These are phyloP conservation scores for Eragrostis curvula DNA, from an alignment of 176 grass and related monocot species.

Conservation along the genomic window DNA sequence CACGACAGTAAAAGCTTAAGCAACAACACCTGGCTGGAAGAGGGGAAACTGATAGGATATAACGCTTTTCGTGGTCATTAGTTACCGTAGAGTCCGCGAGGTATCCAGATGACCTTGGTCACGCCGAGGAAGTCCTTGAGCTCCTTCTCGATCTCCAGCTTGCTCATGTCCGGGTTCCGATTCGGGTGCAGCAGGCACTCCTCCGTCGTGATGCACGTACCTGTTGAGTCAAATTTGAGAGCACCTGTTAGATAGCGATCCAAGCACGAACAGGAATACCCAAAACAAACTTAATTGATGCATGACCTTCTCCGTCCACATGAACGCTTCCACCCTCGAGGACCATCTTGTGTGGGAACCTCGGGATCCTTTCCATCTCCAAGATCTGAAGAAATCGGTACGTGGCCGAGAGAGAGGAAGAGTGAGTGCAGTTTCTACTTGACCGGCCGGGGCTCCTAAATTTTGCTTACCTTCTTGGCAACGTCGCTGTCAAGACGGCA, in stretches of 20 bases:
- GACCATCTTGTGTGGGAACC: constrained; percentile 76
- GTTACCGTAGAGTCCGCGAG: constrained; percentile 85
- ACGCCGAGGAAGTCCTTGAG: constrained; percentile 84
- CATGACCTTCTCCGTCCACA: constrained; percentile 86
- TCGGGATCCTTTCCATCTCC: constrained; percentile 65
- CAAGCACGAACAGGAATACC: background rate
- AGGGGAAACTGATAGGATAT: too few species aligned
- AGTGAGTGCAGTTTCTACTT: too few species aligned
- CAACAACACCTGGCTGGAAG: background rate
- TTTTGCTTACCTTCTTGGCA: constrained; percentile 73
- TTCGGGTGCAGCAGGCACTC: constrained; percentile 88
- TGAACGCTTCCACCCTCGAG: constrained; percentile 98
- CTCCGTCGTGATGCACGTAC: constrained; percentile 94
- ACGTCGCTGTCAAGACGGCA: constrained; percentile 75
- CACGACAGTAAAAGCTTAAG: background rate
- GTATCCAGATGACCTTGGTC: constrained; percentile 89
- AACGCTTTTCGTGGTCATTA: background rate
- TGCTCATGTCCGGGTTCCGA: constrained; percentile 87
- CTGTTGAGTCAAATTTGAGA: constrained; percentile 34
- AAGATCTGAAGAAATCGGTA: constrained; percentile 57
- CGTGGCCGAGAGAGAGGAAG: background rate
- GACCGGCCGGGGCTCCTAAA: too few species aligned
- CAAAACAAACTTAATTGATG: too few species aligned
- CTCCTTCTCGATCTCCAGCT: constrained; percentile 84
- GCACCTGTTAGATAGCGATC: background rate